A percentile compares a stretch with the other conserved stretches of the same genome.
Evolutionary conservation across 139 green algal genomes (phyloP).

Genomic region (Chlorella sp.): DNA sequence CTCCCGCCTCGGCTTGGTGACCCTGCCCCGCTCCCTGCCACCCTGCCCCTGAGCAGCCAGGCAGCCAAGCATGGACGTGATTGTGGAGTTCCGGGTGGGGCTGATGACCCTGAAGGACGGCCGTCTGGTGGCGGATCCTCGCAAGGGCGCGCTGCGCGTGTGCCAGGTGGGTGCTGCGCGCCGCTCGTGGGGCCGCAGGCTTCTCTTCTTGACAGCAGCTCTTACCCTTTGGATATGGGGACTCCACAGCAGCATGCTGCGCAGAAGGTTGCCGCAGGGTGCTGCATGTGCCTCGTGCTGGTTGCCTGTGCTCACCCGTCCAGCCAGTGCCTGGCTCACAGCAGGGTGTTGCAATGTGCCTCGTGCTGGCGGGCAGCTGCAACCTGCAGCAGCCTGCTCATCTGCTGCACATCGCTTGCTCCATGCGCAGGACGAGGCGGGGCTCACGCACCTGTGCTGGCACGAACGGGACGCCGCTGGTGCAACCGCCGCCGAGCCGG

Average conservation of each 20-base stretch:
- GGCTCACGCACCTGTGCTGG: slow-evolving; percentile 62
- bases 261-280: too few species aligned
- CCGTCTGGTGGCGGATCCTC: slow-evolving; percentile 48
- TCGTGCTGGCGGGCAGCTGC: not conserved
- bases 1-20: too few species aligned
- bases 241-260: too few species aligned
- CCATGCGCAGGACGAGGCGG: slow-evolving; percentile 46
- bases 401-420: not conserved
- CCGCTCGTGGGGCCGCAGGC: too few species aligned
- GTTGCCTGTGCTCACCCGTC: too few species aligned
- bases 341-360: not conserved
- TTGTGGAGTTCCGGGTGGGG: slow-evolving; percentile 54
- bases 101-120: slow-evolving; percentile 37
- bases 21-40: not conserved
- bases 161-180: slow-evolving; percentile 38
- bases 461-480: slow-evolving; percentile 40
- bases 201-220: too few species aligned
- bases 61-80: not conserved
- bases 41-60: not conserved
- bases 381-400: not conserved
- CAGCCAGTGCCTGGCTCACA: not conserved
- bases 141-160: slow-evolving; percentile 60
- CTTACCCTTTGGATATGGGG: too few species aligned
- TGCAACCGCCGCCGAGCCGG: slow-evolving; percentile 11
- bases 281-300: too few species aligned